Conservation (phyloP, 345 rosid species). For the Crucihimalaya himalaica region DNA sequence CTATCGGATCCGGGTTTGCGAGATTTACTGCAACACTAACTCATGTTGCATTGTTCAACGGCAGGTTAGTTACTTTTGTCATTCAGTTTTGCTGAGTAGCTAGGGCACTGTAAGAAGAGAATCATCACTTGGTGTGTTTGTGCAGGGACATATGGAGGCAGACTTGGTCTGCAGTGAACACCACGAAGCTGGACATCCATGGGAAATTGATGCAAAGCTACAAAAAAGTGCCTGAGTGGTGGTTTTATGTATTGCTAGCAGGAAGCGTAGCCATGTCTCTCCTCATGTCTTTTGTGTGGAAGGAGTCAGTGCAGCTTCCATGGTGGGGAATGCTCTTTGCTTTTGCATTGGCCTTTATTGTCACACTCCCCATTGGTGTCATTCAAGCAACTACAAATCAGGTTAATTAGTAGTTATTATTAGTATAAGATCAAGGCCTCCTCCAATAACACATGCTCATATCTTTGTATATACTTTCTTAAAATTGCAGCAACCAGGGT, state of each 20-base stretch:
- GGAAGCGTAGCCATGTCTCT: constrained; percentile 69
- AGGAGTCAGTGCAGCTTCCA: constrained; percentile 72
- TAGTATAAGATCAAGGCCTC: not conserved
- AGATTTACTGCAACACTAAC: constrained; percentile 92
- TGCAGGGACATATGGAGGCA: constrained; percentile 81
- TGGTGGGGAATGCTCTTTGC: constrained; percentile 99
- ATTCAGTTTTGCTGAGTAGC: constrained; percentile 1
- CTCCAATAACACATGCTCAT: constrained; percentile 5
- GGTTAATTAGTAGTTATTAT: constrained; percentile 46
- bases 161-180: constrained; percentile 75
- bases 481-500: constrained; percentile 91
- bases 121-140: constrained; percentile 27
- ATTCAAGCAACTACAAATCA: constrained; percentile 99
- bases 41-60: constrained; percentile 95
- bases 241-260: constrained; percentile 65
- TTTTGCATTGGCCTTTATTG: constrained; percentile 79
- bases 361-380: constrained; percentile 96
- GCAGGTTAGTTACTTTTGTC: constrained; percentile 56
- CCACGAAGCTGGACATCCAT: constrained; percentile 75
- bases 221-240: constrained; percentile 94
- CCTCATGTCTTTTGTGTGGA: constrained; percentile 78
- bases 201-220: constrained; percentile 74
- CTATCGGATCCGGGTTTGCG: constrained; percentile 99
- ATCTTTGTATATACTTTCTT: not conserved
- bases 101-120: not conserved